Conservation (phyloP, 2,329 filamentous ascomycete genomes). For the Stachybotrys elegans region DNA sequence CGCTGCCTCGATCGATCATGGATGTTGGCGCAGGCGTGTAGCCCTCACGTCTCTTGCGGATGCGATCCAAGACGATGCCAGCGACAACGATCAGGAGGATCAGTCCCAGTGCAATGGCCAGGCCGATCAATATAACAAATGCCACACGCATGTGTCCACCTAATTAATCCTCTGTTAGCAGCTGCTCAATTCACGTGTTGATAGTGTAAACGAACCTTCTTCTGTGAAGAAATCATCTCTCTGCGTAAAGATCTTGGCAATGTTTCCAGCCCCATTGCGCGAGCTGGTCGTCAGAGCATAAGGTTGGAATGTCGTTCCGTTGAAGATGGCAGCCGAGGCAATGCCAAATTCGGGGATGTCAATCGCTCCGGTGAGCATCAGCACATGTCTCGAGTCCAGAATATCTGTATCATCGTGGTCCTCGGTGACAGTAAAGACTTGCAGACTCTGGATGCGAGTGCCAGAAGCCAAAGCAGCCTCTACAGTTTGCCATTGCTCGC, state of each 20-base stretch:
- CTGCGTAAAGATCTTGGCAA: slow-evolving; percentile 80
- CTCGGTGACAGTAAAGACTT: slow-evolving; percentile 69
- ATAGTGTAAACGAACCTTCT: slow-evolving; percentile 44
- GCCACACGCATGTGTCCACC: slow-evolving; percentile 62
- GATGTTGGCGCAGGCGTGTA: slow-evolving; percentile 72
- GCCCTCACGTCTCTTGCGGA: slow-evolving; percentile 72
- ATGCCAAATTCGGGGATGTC: slow-evolving; percentile 70
- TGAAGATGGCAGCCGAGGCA: slow-evolving; percentile 81
- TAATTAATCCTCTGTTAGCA: slow-evolving; percentile 11
- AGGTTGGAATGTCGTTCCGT: slow-evolving; percentile 72
- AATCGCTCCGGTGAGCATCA: slow-evolving; percentile 83
- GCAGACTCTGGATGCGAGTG: slow-evolving; percentile 72
- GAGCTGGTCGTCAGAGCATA: slow-evolving; percentile 73
- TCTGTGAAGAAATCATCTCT: slow-evolving; percentile 69
- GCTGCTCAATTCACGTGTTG: not conserved
- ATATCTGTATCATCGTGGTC: slow-evolving; percentile 61
- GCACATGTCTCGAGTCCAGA: slow-evolving; percentile 61
- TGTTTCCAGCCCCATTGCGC: slow-evolving; percentile 62
- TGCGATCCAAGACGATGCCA: slow-evolving; percentile 70
- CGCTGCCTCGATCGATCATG: slow-evolving; percentile 55
- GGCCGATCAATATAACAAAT: slow-evolving; percentile 74
- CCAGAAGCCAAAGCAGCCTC: slow-evolving; percentile 55
- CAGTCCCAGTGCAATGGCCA: slow-evolving; percentile 71
- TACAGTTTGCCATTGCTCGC: slow-evolving; percentile 63
- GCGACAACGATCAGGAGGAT: slow-evolving; percentile 73